Conservation (phyloP, 1,284 basidiomycete species). For the Wallemia ichthyophaga region DNA sequence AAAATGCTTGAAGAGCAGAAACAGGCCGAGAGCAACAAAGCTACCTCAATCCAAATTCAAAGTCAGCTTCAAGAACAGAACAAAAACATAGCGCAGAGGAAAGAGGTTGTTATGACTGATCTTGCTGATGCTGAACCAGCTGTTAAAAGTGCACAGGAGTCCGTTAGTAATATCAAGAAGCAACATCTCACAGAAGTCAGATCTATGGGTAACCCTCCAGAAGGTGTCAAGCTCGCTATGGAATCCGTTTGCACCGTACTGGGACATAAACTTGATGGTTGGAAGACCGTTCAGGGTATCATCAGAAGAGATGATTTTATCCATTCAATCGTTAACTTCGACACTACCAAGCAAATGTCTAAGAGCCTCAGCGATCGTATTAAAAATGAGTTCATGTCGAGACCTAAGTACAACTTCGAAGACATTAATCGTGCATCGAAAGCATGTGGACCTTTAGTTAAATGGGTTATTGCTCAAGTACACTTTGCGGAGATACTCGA, state of each 20-base stretch:
- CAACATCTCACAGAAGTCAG: slow-evolving; percentile 93
- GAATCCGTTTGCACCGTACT: slow-evolving; percentile 92
- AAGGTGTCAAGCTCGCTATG: slow-evolving; percentile 93
- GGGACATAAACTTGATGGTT: slow-evolving; percentile 89
- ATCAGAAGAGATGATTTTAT: slow-evolving; percentile 97
- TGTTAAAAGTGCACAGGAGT: slow-evolving; percentile 72
- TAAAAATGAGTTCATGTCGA: slow-evolving; percentile 73
- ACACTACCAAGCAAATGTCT: slow-evolving; percentile 72
- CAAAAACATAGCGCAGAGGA: slow-evolving; percentile 57
- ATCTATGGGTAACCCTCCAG: slow-evolving; percentile 93
- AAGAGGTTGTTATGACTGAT: slow-evolving; percentile 69
- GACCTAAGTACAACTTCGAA: slow-evolving; percentile 81
- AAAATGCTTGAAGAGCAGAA: slow-evolving; percentile 98
- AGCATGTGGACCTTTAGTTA: slow-evolving; percentile 91
- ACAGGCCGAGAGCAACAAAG: slow-evolving; percentile 91
- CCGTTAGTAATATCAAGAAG: slow-evolving; percentile 89
- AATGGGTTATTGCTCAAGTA: slow-evolving; percentile 95
- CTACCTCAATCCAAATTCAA: slow-evolving; percentile 84
- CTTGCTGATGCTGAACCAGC: slow-evolving; percentile 94
- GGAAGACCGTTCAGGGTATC: slow-evolving; percentile 86
- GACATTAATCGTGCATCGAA: slow-evolving; percentile 80
- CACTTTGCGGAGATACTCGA: slow-evolving; percentile 93
- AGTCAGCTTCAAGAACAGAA: slow-evolving; percentile 76
- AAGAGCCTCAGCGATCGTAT: slow-evolving; percentile 64
- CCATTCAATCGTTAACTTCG: slow-evolving; percentile 82